Percentiles rank a stretch among this genome's conserved stretches.
Evolutionary conservation across 331 rosid species (phyloP).

Genomic region (Rosa hybrid): DNA sequence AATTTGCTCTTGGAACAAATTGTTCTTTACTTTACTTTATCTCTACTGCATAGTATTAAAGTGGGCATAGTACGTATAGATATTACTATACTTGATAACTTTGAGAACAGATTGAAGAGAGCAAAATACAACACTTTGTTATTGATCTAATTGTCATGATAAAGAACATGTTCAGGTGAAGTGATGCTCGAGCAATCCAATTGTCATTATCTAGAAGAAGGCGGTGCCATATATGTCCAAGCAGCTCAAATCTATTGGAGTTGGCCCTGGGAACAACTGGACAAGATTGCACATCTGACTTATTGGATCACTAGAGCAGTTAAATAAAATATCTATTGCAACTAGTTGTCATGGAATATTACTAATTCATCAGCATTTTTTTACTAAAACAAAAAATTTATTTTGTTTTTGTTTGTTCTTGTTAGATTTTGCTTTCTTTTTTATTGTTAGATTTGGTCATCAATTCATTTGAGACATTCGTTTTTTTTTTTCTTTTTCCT

Average conservation of each 20-base stretch:
- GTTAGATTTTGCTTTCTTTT: background rate
- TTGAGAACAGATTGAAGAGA: too few relatives aligned
- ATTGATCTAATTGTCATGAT: background rate
- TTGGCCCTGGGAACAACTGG: slow-evolving; percentile 1
- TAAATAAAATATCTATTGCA: background rate
- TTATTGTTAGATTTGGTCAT: slow-evolving; percentile 6
- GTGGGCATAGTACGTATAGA: too few relatives aligned
- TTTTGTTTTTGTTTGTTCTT: background rate
- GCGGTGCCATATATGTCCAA: slow-evolving; percentile 18
- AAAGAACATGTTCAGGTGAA: background rate
- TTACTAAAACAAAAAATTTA: too few relatives aligned
- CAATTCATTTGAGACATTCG: background rate
- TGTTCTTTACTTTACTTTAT: too few relatives aligned
- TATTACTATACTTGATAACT: too few relatives aligned
- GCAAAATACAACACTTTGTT: background rate
- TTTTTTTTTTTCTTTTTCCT: too few relatives aligned
- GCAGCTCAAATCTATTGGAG: background rate
- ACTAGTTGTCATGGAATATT: slow-evolving; percentile 2
- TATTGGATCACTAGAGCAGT: background rate
- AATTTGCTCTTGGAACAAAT: too few relatives aligned
- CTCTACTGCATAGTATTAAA: too few relatives aligned
- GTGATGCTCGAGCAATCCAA: slow-evolving; percentile 7
- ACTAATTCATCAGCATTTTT: background rate
- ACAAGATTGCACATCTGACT: slow-evolving; percentile 16
- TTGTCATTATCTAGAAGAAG: slow-evolving; percentile 13